Percentiles rank a stretch among this genome's conserved stretches.
Conservation (phyloP, 805 yeast species). For the Babjeviella inositovora region DNA sequence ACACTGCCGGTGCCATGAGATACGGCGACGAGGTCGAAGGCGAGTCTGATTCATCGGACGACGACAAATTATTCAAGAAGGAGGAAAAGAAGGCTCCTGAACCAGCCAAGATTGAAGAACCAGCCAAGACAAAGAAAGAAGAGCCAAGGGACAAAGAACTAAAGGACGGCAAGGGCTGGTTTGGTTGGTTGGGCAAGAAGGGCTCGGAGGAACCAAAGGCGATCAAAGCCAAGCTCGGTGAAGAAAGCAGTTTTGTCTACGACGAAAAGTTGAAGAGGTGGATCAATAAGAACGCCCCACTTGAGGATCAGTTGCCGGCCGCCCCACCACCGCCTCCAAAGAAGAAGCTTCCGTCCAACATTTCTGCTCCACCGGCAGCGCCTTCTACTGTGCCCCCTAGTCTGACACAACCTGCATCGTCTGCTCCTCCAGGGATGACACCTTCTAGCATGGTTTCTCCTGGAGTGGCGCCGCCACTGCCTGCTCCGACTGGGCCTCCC, state of each 20-base stretch:
- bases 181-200: slow-evolving; percentile 30
- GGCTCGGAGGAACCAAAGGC: slow-evolving; percentile 59
- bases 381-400: slow-evolving; percentile 21
- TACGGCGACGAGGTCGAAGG: too few species aligned
- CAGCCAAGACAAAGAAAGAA: slow-evolving; percentile 8
- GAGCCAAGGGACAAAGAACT: slow-evolving; percentile 4
- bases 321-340: slow-evolving; percentile 61
- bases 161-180: slow-evolving; percentile 5
- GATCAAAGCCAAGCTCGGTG: slow-evolving; percentile 76
- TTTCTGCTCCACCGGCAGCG: slow-evolving; percentile 6
- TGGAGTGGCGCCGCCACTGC: slow-evolving; percentile 4
- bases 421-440: slow-evolving; percentile 13
- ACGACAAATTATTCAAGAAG: slow-evolving; percentile 7
- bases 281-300: slow-evolving; percentile 57
- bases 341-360: slow-evolving; percentile 11
- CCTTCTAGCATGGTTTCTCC: slow-evolving; percentile 16
- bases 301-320: slow-evolving; percentile 42
- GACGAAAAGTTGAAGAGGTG: slow-evolving; percentile 79
- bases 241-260: slow-evolving; percentile 53
- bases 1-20: too few species aligned
- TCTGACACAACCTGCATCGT: slow-evolving; percentile 12
- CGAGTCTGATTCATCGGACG: too few species aligned
- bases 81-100: slow-evolving; percentile 8
- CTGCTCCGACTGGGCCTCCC: slow-evolving; percentile 2
- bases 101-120: slow-evolving; percentile 5